phyloP scores from a whole-genome alignment of 1,284 basidiomycete genomes.

The Leccinum griseonigrum region DNA sequence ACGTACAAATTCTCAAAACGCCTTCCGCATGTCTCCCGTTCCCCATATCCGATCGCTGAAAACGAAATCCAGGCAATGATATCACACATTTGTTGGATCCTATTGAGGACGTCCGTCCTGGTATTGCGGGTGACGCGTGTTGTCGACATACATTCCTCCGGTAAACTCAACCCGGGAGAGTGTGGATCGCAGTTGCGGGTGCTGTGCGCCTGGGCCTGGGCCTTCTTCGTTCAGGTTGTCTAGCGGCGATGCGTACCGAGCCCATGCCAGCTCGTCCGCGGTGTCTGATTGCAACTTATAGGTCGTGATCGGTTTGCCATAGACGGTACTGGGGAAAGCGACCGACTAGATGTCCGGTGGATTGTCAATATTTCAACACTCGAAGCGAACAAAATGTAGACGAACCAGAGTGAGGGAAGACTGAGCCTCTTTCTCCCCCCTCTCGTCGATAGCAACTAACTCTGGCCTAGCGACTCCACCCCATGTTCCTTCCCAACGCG shows the following conservation, averaged over 20 bases:
- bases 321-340: conserved; percentile 64
- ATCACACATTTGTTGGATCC: no score
- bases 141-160: conserved; percentile 5
- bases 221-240: conserved; percentile 7
- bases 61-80: neutral
- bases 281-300: conserved; percentile 67
- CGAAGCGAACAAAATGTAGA: conserved; percentile 35
- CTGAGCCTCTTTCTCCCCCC: conserved; percentile 14
- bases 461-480: conserved; percentile 18
- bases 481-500: conserved; percentile 39
- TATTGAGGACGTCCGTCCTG: no score
- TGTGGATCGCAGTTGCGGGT: conserved; percentile 38
- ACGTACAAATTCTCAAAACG: neutral
- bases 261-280: conserved; percentile 72
- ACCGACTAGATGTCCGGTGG: conserved; percentile 36
- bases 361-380: neutral
- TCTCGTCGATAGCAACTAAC: conserved; percentile 26
- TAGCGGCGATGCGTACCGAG: conserved; percentile 41
- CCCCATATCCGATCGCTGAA: neutral
- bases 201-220: neutral
- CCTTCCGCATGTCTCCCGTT: neutral
- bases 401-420: conserved; percentile 16
- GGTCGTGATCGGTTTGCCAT: conserved; percentile 59
- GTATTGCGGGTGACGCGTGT: no score
- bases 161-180: conserved; percentile 58